Percentiles rank a stretch among this genome's conserved stretches.
Evolutionary conservation across 352 stramenopile species (phyloP).

Genomic region (Globisporangium parvum): DNA sequence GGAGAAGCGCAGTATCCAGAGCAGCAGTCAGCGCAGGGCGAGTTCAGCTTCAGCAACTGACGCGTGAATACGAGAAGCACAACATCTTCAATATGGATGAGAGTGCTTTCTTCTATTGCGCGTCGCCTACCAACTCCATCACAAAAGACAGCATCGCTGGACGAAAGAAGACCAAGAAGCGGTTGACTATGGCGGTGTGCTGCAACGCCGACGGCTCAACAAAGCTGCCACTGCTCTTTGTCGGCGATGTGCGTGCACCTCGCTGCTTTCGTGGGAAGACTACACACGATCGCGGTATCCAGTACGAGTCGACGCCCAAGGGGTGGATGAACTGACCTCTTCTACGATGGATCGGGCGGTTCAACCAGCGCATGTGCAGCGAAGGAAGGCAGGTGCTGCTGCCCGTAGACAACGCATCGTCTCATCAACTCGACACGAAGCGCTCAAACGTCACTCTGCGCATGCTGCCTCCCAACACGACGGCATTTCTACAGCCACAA

Average conservation of each 20-base stretch:
- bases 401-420: conserved; percentile 2
- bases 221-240: not conserved
- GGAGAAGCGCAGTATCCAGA: not conserved
- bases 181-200: not conserved
- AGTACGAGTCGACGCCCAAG: not conserved
- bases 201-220: conserved; percentile 2
- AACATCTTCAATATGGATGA: conserved; percentile 7
- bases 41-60: not conserved
- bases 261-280: conserved; percentile 1
- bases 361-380: not conserved
- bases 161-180: conserved; percentile 3
- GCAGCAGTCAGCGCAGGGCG: not conserved
- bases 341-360: not conserved
- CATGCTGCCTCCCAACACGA: conserved; percentile 5
- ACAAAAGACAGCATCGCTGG: not conserved
- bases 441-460: not conserved
- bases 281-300: not conserved
- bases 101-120: conserved; percentile 4
- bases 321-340: conserved; percentile 2
- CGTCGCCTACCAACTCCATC: not conserved
- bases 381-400: not conserved
- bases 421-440: not conserved
- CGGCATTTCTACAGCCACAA: conserved; percentile 13
- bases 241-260: not conserved
- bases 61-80: conserved; percentile 3